A percentile compares a stretch with the other conserved stretches of the same genome.
Conservation (phyloP, 495 filamentous ascomycete species). For the Talaromyces liani region DNA sequence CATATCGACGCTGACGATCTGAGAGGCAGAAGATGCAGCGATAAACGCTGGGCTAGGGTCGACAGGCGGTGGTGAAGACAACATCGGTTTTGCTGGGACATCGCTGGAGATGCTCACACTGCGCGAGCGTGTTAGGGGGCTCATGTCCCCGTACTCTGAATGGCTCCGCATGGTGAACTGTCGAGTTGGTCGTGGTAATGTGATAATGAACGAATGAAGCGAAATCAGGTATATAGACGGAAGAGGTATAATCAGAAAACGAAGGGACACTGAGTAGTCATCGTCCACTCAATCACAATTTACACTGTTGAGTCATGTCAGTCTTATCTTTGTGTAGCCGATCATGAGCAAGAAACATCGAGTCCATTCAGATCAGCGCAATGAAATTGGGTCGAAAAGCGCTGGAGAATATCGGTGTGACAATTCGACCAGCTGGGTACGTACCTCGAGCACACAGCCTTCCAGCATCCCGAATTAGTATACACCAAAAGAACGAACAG, state of each 20-base stretch:
- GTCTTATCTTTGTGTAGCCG: neutral
- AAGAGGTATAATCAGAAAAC: neutral
- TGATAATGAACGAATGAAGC: neutral
- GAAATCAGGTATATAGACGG: neutral
- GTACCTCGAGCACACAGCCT: neutral
- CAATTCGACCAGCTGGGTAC: neutral
- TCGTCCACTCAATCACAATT: neutral
- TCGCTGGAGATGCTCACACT: conserved; percentile 40
- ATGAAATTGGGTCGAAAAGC: neutral
- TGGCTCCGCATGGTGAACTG: neutral
- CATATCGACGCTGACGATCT: conserved; percentile 85
- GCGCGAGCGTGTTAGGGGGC: conserved; percentile 28
- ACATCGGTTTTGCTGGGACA: conserved; percentile 26
- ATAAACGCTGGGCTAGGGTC: conserved; percentile 83
- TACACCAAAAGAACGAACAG: neutral
- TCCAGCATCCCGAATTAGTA: neutral
- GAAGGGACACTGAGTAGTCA: neutral
- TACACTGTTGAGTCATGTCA: neutral
- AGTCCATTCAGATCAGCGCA: neutral
- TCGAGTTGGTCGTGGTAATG: neutral
- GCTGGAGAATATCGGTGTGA: neutral
- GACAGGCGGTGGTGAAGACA: conserved; percentile 60
- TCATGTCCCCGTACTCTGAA: conserved; percentile 17
- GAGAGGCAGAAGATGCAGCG: conserved; percentile 77
- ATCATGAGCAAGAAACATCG: too few species aligned